Evolutionary conservation across 2,329 filamentous ascomycete species (phyloP), one percentile per base, ranked within the genome.

Genomic region (Fonsecaea monophora): DNA sequence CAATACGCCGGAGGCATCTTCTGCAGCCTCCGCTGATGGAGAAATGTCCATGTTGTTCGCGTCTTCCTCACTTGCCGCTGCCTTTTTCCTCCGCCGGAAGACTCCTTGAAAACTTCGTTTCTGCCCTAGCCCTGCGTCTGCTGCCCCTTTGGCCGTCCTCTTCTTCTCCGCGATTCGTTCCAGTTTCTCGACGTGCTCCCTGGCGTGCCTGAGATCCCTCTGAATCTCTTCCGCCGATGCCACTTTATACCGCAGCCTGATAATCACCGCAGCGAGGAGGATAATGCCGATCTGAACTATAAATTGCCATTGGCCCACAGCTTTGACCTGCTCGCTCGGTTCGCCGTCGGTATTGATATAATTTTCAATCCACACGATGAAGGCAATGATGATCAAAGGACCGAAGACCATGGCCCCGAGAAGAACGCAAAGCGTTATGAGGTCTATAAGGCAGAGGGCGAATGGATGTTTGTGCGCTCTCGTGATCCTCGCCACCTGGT

Each of bases 241-340:
- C 6, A 77, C 57, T 12, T 65, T 59, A 45, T 76, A 74, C 50
- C 73, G 75, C 10, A 76, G 64, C 3, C 71, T 73, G 8, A 76
- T 15, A 12, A 77, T 69, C 0, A 54, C 68, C 0, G 74, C 75
- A 3, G 76, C 77, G 7, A 77, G 53, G 1, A 76, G 53, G 5
- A 77, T 63, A n/a, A 77, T 62, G 2, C 63, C 74, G 21, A 77
- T 71, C 3, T 74, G 72, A 4, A 74, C 73, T 6, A 75, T 48
- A 15, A 71, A 72, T 1, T 71, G 68, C 76, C 76, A 77, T 57
- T 77, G 76, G 8, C 75, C 76, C 12, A 77, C 76, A 50, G 77
- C 75, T 21, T 72, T 68, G 0, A 74, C 72, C 42, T 65, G 70
- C 59, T 77, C 76, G 37, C 74, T 70, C 0, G 71, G 68, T 0